Percentiles rank a stretch among this genome's conserved stretches.
Conservation (phyloP, 2,329 filamentous ascomycete species). For the Aspergillus sp. region DNA sequence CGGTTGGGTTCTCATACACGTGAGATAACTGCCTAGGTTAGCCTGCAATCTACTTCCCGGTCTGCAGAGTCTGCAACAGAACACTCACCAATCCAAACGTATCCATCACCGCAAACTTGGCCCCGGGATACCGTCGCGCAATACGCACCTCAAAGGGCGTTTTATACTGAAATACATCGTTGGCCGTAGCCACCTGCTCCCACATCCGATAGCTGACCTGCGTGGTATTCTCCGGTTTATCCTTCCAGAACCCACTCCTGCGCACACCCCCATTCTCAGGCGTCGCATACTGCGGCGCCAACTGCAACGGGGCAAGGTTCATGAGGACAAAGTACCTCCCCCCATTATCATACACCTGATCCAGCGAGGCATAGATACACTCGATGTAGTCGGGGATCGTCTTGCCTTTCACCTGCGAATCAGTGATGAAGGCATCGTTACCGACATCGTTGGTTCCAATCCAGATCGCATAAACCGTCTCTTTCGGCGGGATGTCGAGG, state of each 20-base stretch:
- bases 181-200: conserved; percentile 51
- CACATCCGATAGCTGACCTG: conserved; percentile 53
- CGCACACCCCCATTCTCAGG: conserved; percentile 46
- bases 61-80: neutral
- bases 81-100: conserved; percentile 57
- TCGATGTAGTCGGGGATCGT: conserved; percentile 65
- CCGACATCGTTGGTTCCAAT: conserved; percentile 82
- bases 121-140: conserved; percentile 49
- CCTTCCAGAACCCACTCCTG: conserved; percentile 47
- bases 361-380: conserved; percentile 66
- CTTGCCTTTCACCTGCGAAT: conserved; percentile 59
- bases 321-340: conserved; percentile 71
- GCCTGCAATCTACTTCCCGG: neutral
- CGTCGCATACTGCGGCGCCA: conserved; percentile 65
- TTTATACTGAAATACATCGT: conserved; percentile 53
- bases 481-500: conserved; percentile 49
- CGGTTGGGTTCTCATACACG: conserved; percentile 60
- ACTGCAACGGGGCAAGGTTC: conserved; percentile 66
- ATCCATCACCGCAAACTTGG: conserved; percentile 66
- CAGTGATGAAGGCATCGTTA: conserved; percentile 62
- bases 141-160: conserved; percentile 49
- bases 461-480: conserved; percentile 74
- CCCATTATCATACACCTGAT: conserved; percentile 63
- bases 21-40: conserved; percentile 42
- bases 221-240: conserved; percentile 52